phyloP scores from a whole-genome alignment of 768 basidiomycete species.

The Lactarius vividus region DNA sequence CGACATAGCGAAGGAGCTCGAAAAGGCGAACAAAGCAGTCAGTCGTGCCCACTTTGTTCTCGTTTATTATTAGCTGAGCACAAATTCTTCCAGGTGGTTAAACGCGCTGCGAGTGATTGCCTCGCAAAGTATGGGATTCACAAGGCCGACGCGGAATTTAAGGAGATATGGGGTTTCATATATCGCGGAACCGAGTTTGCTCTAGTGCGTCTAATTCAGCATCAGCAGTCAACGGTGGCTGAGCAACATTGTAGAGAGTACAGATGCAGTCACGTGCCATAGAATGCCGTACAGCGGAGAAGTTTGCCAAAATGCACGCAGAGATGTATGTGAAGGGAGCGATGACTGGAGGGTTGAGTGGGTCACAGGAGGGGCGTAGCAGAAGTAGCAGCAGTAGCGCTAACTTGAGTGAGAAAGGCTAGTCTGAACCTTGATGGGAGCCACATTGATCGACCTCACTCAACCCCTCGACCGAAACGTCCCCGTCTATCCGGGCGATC shows the following conservation, averaged over 20 bases:
- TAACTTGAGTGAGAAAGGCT: slow-evolving; percentile 14
- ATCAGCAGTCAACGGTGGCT: not conserved
- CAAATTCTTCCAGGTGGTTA: slow-evolving; percentile 36
- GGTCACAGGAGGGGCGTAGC: slow-evolving; percentile 16
- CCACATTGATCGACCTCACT: slow-evolving; percentile 27
- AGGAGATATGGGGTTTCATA: slow-evolving; percentile 29
- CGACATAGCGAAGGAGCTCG: slow-evolving; percentile 42
- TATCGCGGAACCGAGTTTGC: slow-evolving; percentile 31
- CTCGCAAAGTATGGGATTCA: slow-evolving; percentile 24
- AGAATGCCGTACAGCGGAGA: slow-evolving; percentile 22
- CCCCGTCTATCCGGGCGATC: slow-evolving; percentile 34
- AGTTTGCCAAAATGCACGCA: slow-evolving; percentile 24
- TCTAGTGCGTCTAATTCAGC: slow-evolving; percentile 22
- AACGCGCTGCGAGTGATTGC: slow-evolving; percentile 38
- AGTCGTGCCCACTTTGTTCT: slow-evolving; percentile 25
- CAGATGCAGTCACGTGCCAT: slow-evolving; percentile 28
- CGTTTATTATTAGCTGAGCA: not conserved
- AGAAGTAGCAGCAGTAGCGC: slow-evolving; percentile 16
- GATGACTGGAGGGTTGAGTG: slow-evolving; percentile 4
- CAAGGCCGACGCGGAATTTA: slow-evolving; percentile 29
- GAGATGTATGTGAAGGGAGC: slow-evolving; percentile 27
- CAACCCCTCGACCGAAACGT: slow-evolving; percentile 21
- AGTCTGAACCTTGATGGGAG: not conserved
- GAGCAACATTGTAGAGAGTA: slow-evolving; percentile 13
- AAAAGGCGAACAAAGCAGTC: slow-evolving; percentile 64